Evolutionary conservation across 805 yeast genomes (phyloP).

Genomic region (Monosporozyma aerobia): DNA sequence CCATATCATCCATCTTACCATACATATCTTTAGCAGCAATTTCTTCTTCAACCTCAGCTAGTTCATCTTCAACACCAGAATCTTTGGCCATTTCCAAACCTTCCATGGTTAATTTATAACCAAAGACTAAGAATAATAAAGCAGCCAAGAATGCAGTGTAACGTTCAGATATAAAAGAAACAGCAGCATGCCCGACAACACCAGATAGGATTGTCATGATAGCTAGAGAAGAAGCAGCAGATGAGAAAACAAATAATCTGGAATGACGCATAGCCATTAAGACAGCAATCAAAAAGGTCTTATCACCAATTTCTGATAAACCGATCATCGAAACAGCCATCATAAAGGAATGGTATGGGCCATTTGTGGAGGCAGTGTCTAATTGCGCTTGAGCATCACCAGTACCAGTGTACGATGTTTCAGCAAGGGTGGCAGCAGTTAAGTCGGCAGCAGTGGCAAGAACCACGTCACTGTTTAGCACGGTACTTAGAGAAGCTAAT

Average conservation of each 20-base stretch:
- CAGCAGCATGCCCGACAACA: conserved; percentile 83
- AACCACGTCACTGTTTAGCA: not conserved
- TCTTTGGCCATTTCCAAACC: conserved; percentile 74
- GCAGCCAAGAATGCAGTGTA: conserved; percentile 79
- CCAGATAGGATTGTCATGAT: conserved; percentile 91
- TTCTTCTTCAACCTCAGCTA: conserved; percentile 96
- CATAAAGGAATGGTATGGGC: conserved; percentile 41
- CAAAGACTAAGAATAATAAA: conserved; percentile 71
- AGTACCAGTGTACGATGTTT: not conserved
- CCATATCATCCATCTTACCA: conserved; percentile 44
- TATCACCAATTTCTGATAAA: conserved; percentile 95
- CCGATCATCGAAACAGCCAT: conserved; percentile 86
- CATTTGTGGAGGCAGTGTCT: not conserved
- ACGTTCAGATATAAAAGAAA: conserved; percentile 69
- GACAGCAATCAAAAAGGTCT: conserved; percentile 93
- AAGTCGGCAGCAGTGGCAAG: not conserved
- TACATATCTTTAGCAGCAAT: conserved; percentile 56
- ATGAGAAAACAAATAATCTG: conserved; percentile 72
- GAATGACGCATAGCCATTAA: conserved; percentile 95
- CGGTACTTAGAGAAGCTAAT: not conserved
- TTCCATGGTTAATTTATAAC: conserved; percentile 64
- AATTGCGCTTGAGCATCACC: not conserved
- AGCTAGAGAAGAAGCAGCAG: conserved; percentile 77
- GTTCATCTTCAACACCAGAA: conserved; percentile 85
- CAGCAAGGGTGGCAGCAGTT: not conserved